phyloP scores from a whole-genome alignment of 768 basidiomycete genomes.

The Lactarius pseudohatsudake region DNA sequence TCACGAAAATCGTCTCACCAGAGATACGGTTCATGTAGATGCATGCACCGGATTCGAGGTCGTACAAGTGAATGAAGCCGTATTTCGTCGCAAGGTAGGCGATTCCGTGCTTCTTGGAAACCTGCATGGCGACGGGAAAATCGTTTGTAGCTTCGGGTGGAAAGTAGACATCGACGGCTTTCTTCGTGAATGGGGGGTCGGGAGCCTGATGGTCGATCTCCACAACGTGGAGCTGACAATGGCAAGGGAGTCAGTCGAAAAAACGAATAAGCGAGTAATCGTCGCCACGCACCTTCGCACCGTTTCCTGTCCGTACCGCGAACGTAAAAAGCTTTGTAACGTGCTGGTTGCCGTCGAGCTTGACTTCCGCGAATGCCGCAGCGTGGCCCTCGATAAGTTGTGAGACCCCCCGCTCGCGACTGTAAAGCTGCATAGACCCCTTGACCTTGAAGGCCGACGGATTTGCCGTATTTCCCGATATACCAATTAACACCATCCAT shows the following conservation, averaged over 20 bases:
- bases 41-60: conserved; percentile 94
- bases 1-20: conserved; percentile 98
- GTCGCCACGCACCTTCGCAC: conserved; percentile 77
- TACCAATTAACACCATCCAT: conserved; percentile 96
- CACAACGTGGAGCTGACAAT: conserved; percentile 85
- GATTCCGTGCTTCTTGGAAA: conserved; percentile 95
- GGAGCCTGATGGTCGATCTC: conserved; percentile 96
- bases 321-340: conserved; percentile 93
- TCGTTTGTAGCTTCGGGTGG: conserved; percentile 97
- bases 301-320: conserved; percentile 92
- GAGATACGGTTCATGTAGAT: conserved; percentile 99
- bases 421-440: conserved; percentile 97
- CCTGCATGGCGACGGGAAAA: conserved; percentile 99
- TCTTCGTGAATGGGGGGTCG: conserved; percentile 92
- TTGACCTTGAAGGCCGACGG: conserved; percentile 98
- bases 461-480: conserved; percentile 87
- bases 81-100: conserved; percentile 98
- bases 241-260: background rate
- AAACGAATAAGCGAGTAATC: background rate
- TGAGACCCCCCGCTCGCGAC: conserved; percentile 86
- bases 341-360: conserved; percentile 83
- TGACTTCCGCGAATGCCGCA: conserved; percentile 91
- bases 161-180: conserved; percentile 98
- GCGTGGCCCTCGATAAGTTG: conserved; percentile 99
- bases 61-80: conserved; percentile 98